Base-by-base conservation (phyloP, 495 filamentous ascomycete genomes). In the Stereocaulon alpinum region DNA sequence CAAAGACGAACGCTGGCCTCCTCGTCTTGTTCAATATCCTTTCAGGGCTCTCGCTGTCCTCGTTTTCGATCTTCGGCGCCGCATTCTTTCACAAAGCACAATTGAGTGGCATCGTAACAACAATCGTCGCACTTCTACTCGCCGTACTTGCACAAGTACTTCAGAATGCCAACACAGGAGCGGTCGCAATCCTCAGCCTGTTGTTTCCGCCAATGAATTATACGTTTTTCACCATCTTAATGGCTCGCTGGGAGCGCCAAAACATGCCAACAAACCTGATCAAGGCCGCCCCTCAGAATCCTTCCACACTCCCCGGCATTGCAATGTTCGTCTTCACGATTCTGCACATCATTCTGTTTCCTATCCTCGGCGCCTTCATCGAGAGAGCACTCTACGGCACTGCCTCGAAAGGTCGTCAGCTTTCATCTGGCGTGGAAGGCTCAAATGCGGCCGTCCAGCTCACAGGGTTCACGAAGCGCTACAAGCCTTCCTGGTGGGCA, bases 341-440 rank as follows among this genome's bases (percentile, higher is more conserved):
- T 32, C 64, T 89, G 22, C 90, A 95, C 64, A 87, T 86, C 40
- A 64, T 93, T 41, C 76, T 74, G 5, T 95, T 86, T 69, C 85
- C 86, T 2, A 57, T 88, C 20, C 69, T 93, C 12, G 90, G 79
- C 1, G 85, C 84, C 20, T 61, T 86, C 1, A 73, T 93, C 20
- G 90, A 95, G 70, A 75, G 82, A n/a, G 72, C 68, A 18, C 75
- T 93, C 3, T 89, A 89, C 64, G 89, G 88, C 12, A 90, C 87
- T 2, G 77, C 81, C 6, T 82, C 84, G 0, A 77, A 81, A 40
- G 80, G 79, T 1, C 75, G 86, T 34, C 77, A 79, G 22, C 75
- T 86, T 40, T 67, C 76, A 10, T 63, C 69, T 2, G 69, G 74
- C 9, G 73, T 75, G 59, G 55, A 59, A 34, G 54, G 48, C 2